Conservation (phyloP, 257 asterid species). For the Cynanchum wilfordii region DNA sequence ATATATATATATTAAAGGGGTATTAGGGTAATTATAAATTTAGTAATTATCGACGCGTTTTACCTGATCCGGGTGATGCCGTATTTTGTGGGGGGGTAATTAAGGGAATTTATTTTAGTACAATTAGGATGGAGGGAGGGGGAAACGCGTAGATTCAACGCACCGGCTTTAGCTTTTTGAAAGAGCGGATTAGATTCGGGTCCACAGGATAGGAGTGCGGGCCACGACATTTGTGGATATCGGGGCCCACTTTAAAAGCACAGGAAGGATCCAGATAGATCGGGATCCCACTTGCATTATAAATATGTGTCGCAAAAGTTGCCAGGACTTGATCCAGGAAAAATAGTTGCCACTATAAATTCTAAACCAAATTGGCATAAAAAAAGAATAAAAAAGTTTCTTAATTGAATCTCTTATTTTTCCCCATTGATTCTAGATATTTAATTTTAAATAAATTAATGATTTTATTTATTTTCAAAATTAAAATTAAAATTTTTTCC, state of each 20-base stretch:
- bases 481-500: too few species aligned
- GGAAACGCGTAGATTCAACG: slow-evolving; percentile 41
- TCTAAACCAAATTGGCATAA: too few species aligned
- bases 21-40: too few species aligned
- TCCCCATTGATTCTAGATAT: too few species aligned
- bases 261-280: slow-evolving; percentile 9
- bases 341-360: too few species aligned
- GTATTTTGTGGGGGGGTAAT: not conserved
- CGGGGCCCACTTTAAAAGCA: too few species aligned
- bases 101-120: not conserved
- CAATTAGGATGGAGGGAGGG: not conserved
- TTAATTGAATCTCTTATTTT: too few species aligned
- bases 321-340: too few species aligned
- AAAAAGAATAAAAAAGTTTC: too few species aligned
- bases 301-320: not conserved
- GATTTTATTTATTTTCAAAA: too few species aligned
- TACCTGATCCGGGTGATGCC: not conserved
- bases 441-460: too few species aligned
- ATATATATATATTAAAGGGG: too few species aligned
- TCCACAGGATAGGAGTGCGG: not conserved
- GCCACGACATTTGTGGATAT: not conserved
- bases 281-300: not conserved
- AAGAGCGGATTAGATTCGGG: not conserved
- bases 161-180: slow-evolving; percentile 12
- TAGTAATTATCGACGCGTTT: slow-evolving; percentile 14